Percentiles rank a stretch among this genome's conserved stretches.
Conservation (phyloP, 208 protist species). For the Trypanosoma scelopori region DNA sequence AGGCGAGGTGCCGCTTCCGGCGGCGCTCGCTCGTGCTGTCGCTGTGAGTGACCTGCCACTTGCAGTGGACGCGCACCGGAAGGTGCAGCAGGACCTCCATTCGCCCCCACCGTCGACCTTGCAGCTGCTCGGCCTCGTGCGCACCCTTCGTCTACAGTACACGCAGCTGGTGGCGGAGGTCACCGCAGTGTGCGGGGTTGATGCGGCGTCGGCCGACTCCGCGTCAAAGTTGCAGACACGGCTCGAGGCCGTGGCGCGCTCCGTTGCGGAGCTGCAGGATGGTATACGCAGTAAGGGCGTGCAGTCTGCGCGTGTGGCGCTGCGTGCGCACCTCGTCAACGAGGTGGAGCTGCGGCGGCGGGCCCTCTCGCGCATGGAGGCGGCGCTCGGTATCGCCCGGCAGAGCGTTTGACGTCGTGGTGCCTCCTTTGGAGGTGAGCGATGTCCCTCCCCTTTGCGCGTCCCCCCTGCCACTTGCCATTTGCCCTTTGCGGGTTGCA, state of each 20-base stretch:
- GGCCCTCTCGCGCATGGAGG: slow-evolving; percentile 49
- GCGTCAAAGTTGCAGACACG: neutral
- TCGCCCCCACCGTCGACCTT: slow-evolving; percentile 1
- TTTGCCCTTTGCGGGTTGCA: too few relatives aligned
- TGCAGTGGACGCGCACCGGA: neutral
- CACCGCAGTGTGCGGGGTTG: neutral
- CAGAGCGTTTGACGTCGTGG: slow-evolving; percentile 13
- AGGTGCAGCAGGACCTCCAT: neutral
- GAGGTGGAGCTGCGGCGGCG: slow-evolving; percentile 47
- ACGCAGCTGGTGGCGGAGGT: slow-evolving; percentile 7
- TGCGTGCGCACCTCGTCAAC: slow-evolving; percentile 45
- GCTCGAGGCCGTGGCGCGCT: slow-evolving; percentile 4
- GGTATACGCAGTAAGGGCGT: slow-evolving; percentile 66
- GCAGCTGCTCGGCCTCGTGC: slow-evolving; percentile 16
- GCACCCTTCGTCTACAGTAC: slow-evolving; percentile 10
- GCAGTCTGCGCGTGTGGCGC: slow-evolving; percentile 50
- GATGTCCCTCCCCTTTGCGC: too few relatives aligned
- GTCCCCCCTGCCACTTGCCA: too few relatives aligned
- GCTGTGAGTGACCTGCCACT: neutral
- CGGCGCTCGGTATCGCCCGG: slow-evolving; percentile 35
- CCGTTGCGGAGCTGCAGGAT: slow-evolving; percentile 42
- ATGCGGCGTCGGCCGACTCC: neutral
- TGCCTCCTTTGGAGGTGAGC: too few relatives aligned
- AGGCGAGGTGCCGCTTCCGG: slow-evolving; percentile 1
- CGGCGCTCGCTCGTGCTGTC: slow-evolving; percentile 1